Conservation (phyloP, 768 basidiomycete genomes). For the Lyophyllum atratum region DNA sequence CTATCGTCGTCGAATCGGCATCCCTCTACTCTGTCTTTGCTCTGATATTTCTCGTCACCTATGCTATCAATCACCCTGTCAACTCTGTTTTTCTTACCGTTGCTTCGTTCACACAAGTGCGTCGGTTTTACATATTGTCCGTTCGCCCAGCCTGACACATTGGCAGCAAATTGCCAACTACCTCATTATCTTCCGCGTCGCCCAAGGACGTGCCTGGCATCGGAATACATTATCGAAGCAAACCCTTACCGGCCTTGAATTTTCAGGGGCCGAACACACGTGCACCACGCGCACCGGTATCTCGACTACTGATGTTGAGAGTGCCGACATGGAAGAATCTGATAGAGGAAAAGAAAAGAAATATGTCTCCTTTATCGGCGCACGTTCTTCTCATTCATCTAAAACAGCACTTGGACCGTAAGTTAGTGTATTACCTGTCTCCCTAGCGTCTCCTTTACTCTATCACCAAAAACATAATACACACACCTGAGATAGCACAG, state of each 20-base stretch:
- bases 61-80: conserved; percentile 38
- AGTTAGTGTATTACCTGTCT: not conserved
- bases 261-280: not conserved
- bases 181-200: conserved; percentile 42
- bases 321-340: not conserved
- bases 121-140: not conserved
- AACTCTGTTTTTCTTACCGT: conserved; percentile 40
- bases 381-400: not conserved
- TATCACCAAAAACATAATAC: not conserved
- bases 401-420: not conserved
- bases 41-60: conserved; percentile 41
- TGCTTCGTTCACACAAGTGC: conserved; percentile 36
- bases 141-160: not conserved
- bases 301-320: not conserved
- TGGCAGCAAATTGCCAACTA: conserved; percentile 37
- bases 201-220: conserved; percentile 41
- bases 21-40: conserved; percentile 44
- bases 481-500: no score
- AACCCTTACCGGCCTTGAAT: conserved; percentile 11
- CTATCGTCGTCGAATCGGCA: conserved; percentile 46
- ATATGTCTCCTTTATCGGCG: not conserved
- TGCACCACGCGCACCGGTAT: not conserved
- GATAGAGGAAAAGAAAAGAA: not conserved
- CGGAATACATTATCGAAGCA: conserved; percentile 21
- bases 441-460: not conserved